phyloP scores from a whole-genome alignment of 129 eudicot species.

The Centaurea solstitialis region DNA sequence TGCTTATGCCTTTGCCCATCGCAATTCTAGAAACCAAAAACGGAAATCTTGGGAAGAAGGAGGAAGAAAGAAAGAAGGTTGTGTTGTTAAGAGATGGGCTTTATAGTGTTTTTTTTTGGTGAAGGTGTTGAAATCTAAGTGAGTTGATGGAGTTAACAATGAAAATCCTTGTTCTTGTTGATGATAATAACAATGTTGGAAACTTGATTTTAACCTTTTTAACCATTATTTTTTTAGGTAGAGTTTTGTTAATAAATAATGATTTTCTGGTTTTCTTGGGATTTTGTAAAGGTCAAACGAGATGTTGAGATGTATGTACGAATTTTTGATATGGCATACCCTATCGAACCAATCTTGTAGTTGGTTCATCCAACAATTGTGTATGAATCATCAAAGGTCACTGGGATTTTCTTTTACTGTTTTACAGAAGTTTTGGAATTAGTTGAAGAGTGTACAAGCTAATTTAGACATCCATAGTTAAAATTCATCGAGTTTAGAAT shows the following conservation, averaged over 20 bases:
- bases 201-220: not conserved
- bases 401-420: no score
- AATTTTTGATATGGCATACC: not conserved
- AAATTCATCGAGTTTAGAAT: not conserved
- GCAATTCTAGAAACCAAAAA: not conserved
- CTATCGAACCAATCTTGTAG: not conserved
- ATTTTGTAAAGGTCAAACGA: not conserved
- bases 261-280: not conserved
- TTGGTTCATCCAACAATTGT: no score
- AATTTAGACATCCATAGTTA: no score
- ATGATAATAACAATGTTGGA: conserved; percentile 8
- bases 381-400: no score
- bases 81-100: not conserved
- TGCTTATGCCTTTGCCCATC: conserved; percentile 21
- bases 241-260: not conserved
- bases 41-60: conserved; percentile 5
- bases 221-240: not conserved
- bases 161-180: conserved; percentile 20
- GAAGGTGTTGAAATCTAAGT: not conserved
- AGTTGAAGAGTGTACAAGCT: no score
- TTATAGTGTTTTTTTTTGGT: conserved; percentile 5
- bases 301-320: not conserved
- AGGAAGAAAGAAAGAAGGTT: not conserved
- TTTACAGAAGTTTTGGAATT: no score
- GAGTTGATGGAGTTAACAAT: conserved; percentile 6